These are phyloP conservation scores for Silene latifolia DNA, from an alignment of 148 eudicot species.

Conservation along the genomic window DNA sequence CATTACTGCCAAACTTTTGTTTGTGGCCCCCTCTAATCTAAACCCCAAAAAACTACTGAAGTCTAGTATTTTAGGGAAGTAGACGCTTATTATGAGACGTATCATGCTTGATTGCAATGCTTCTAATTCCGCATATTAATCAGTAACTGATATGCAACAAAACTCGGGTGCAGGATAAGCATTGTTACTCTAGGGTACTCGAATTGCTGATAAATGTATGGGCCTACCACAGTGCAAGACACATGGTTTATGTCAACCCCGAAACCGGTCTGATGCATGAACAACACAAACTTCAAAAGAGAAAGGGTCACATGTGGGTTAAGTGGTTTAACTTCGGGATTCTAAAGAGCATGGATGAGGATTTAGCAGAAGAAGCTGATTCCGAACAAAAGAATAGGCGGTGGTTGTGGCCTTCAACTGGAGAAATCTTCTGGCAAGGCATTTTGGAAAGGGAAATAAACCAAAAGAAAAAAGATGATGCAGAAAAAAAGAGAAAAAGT, in stretches of 20 bases:
- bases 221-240: constrained; percentile 85
- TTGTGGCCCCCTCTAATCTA: too few species aligned
- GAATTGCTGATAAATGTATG: constrained; percentile 83
- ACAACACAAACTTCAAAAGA: constrained; percentile 53
- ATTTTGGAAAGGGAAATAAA: constrained; percentile 59
- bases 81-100: too few species aligned
- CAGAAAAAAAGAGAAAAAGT: constrained; percentile 45
- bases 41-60: too few species aligned
- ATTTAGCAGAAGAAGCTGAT: constrained; percentile 84
- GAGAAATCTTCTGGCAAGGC: constrained; percentile 83
- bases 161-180: constrained; percentile 62
- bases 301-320: constrained; percentile 81
- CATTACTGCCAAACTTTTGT: too few species aligned
- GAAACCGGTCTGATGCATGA: constrained; percentile 68
- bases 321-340: constrained; percentile 64
- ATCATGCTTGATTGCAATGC: neutral
- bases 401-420: constrained; percentile 92
- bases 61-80: too few species aligned
- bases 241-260: constrained; percentile 73
- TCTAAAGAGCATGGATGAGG: constrained; percentile 92
- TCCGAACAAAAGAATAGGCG: constrained; percentile 42
- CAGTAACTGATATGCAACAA: neutral
- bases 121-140: neutral
- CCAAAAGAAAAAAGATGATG: constrained; percentile 40
- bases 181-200: constrained; percentile 84